Evolutionary conservation across 352 stramenopile genomes (phyloP), one percentile per base, ranked within the genome.

Genomic region (Globisporangium canariense): DNA sequence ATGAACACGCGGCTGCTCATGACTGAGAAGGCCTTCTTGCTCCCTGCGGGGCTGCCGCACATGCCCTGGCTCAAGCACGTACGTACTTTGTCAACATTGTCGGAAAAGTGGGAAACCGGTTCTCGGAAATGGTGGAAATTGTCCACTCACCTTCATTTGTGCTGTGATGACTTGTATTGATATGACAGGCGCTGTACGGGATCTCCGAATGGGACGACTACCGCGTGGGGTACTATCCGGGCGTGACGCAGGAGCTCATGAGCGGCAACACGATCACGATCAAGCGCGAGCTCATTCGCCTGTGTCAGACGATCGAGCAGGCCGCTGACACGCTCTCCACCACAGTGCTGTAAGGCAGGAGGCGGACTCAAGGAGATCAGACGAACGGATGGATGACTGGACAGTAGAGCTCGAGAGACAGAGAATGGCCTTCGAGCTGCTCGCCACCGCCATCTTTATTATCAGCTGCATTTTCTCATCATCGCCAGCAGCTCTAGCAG

Each of bases 201-300:
- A 89, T 92, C 69, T 93, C 83, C 22, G 81, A 90, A 55, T 92
- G 80, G 74, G 80, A 94, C 60, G 86, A 94, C 70, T 94, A 88
- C 60, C 82, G 83, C 28, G 79, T 91, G 14, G 78, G 81, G 56
- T 79, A 83, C 61, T 94, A 90, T 62, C 84, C 86, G 1, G 75
- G 81, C 9, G 79, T 94, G 10, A 88, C 84, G 13, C 80, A 91
- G 28, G 82, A 92, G 69, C 76, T 94, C 50, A 78, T 84, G 62
- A 73, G 65, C 32, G 77, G 73, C 43, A 93, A 88, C 53, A 67
- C 80, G 14, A 86, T 93, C 70, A 86, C 80, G 11, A 81, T 90
- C 56, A 88, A 89, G 66, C 80, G 83, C 28, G 82, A 94, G 59
- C 68, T 93, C n/a, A 86, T 87, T 51, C 74, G 81, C 13, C 70